Evolutionary conservation across 805 yeast species (phyloP).

Genomic region (Soucietia sequanensis): DNA sequence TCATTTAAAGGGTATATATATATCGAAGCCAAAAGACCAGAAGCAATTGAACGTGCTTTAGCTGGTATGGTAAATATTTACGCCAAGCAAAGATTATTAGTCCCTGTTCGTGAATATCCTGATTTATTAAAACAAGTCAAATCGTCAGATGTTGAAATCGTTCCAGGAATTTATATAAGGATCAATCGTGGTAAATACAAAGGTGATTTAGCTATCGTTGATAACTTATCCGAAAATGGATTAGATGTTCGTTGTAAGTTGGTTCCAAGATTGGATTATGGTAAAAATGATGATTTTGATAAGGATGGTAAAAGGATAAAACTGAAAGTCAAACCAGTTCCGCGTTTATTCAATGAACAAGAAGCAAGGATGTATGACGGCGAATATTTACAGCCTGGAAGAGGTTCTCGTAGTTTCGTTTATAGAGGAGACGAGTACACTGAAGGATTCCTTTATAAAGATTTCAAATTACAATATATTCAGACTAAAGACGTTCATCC

Average conservation of each 20-base stretch:
- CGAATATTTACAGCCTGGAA: constrained; percentile 64
- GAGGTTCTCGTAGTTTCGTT: constrained; percentile 58
- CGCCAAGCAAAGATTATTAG: constrained; percentile 68
- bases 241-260: constrained; percentile 90
- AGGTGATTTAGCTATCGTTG: constrained; percentile 91
- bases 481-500: constrained; percentile 85
- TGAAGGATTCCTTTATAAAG: constrained; percentile 85
- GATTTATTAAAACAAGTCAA: constrained; percentile 87
- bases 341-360: constrained; percentile 80
- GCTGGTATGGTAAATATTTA: constrained; percentile 89
- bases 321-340: constrained; percentile 74
- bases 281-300: constrained; percentile 57
- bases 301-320: constrained; percentile 44
- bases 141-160: constrained; percentile 80
- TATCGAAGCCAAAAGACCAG: constrained; percentile 89
- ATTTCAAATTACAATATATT: constrained; percentile 77
- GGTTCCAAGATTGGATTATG: constrained; percentile 93
- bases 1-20: constrained; percentile 89
- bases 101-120: constrained; percentile 94
- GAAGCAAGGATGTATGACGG: constrained; percentile 88
- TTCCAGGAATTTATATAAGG: constrained; percentile 91
- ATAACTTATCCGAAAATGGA: constrained; percentile 90
- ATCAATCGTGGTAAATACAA: constrained; percentile 88
- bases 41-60: constrained; percentile 86
- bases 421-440: constrained; percentile 87